Evolutionary conservation across 768 basidiomycete genomes (phyloP).

Genomic region (Boletellus emodensis): DNA sequence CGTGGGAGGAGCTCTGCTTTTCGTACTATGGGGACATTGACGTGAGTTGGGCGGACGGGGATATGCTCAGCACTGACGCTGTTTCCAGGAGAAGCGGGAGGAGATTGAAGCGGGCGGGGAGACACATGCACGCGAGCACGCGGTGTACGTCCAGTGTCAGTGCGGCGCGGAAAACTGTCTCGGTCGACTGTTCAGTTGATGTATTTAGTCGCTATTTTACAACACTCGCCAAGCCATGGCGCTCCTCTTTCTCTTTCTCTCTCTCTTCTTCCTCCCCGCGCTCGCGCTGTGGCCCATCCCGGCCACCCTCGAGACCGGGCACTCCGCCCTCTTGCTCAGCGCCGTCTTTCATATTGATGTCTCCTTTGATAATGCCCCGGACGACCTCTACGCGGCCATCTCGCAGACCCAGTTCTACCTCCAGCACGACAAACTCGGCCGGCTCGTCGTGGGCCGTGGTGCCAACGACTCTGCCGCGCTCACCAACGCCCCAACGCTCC

Average conservation of each 20-base stretch:
- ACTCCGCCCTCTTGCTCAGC: slow-evolving; percentile 22
- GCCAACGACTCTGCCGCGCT: slow-evolving; percentile 29
- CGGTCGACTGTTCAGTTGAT: slow-evolving; percentile 33
- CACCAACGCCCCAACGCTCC: slow-evolving; percentile 22
- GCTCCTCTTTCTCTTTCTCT: neutral
- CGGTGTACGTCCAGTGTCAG: slow-evolving; percentile 46
- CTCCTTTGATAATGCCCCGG: slow-evolving; percentile 23
- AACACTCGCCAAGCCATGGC: neutral
- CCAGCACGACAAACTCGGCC: slow-evolving; percentile 34
- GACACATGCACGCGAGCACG: slow-evolving; percentile 28
- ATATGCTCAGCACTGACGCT: neutral
- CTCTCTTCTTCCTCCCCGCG: slow-evolving; percentile 5
- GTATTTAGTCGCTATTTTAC: neutral
- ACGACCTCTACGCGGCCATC: slow-evolving; percentile 35
- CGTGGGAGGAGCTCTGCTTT: slow-evolving; percentile 72
- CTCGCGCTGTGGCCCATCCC: slow-evolving; percentile 35
- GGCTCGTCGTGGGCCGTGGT: slow-evolving; percentile 40
- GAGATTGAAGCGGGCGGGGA: slow-evolving; percentile 8
- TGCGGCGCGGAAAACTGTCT: slow-evolving; percentile 53
- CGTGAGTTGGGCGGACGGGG: slow-evolving; percentile 18
- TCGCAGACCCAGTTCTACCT: slow-evolving; percentile 29
- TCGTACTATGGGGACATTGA: slow-evolving; percentile 63
- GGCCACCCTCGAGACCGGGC: slow-evolving; percentile 22
- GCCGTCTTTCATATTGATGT: slow-evolving; percentile 28
- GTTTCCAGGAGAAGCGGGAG: slow-evolving; percentile 21